These are phyloP conservation scores for Tolypocladium capitatum DNA, from an alignment of 2,329 filamentous ascomycete genomes.

Conservation along the genomic window DNA sequence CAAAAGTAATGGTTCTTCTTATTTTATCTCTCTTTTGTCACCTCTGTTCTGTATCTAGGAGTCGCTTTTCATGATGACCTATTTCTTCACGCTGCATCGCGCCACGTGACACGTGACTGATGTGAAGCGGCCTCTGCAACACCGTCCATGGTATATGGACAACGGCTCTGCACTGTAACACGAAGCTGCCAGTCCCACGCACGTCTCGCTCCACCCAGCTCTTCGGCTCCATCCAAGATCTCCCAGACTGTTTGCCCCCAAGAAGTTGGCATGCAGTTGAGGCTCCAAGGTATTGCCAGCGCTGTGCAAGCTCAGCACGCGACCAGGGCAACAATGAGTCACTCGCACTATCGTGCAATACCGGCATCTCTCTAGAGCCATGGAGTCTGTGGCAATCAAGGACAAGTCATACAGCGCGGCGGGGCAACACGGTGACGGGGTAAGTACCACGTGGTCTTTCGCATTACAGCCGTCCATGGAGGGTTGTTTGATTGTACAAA, in stretches of 20 bases:
- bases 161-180: too few species aligned
- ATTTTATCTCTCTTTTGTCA: slow-evolving; percentile 19
- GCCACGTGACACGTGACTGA: background rate
- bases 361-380: too few species aligned
- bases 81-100: slow-evolving; percentile 3
- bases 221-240: too few species aligned
- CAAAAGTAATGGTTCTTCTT: slow-evolving; percentile 29
- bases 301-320: background rate
- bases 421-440: background rate
- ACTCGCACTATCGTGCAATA: background rate
- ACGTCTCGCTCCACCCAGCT: background rate
- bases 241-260: background rate
- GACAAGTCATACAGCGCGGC: background rate
- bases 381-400: background rate
- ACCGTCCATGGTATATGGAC: too few species aligned
- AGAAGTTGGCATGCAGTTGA: background rate
- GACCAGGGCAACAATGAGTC: background rate
- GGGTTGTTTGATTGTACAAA: background rate
- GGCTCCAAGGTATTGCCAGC: background rate
- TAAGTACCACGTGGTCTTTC: background rate
- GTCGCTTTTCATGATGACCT: slow-evolving; percentile 20
- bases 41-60: slow-evolving; percentile 21
- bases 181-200: too few species aligned
- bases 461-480: background rate
- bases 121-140: too few species aligned